Base-by-base conservation (phyloP, 805 yeast species). In the Sugiyamaella floridensis region DNA sequence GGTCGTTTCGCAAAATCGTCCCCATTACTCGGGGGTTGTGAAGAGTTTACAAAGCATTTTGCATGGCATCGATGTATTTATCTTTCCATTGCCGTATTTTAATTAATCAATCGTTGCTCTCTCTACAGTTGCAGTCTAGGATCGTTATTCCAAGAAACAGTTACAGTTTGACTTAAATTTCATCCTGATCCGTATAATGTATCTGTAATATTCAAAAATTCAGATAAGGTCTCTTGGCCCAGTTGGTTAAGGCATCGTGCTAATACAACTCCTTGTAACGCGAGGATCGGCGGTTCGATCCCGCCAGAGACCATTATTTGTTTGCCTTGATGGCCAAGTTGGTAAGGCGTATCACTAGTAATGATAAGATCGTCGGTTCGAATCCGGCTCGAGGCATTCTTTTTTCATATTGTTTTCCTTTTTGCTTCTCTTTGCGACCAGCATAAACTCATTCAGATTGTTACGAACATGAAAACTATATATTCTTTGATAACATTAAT, bases 291-390 rank as follows among this genome's bases (percentile, higher is more conserved):
- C 52, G 52, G 52, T 49, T 49, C 52, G 52, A 49, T 49, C 52
- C 52, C 52, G 52, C 52, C 52, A 49, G 52, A 32, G 37, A 32
- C 37, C 37, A 32, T 32, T 32, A 32, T 32, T 32, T 32, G n/a
- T 22, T 32, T 34, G 78, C 79, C 76, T 75, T 72, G 76, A 76
- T 76, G 80, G 80, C 80, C 80, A 76, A 76, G 79, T 74, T 80
- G 87, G 87, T 82, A 81, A 83, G 85, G 88, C 87, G 87, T 81
- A 82, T 83, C 87, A 82, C 87, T 82, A 81, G 87, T 83, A 82
- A 83, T 83, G 87, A 82, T 81, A 82, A 81, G 86, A 83, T 82
- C 87, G 81, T 82, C 84, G 79, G 85, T 80, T 80, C 85, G 76
- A 80, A 72, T 80, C 84, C 79, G 84, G 80, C 78, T 79, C 79